phyloP scores from a whole-genome alignment of 768 basidiomycete species.

The Tremella yokohamensis region DNA sequence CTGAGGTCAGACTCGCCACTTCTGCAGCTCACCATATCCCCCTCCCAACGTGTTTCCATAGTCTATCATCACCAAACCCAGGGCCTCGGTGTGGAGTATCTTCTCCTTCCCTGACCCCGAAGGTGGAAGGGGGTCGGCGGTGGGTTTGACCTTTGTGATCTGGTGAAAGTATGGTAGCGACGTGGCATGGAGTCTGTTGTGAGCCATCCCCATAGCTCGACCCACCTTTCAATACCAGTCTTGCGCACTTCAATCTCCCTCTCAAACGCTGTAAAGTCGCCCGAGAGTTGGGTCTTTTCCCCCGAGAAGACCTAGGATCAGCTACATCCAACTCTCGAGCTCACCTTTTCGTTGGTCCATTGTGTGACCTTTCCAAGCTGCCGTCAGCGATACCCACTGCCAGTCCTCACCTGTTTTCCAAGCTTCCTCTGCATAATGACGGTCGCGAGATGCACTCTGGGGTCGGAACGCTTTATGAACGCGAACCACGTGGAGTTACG shows the following conservation, averaged over 20 bases:
- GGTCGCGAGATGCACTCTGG: not conserved
- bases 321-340: not conserved
- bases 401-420: not conserved
- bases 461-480: not conserved
- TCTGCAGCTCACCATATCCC: slow-evolving; percentile 56
- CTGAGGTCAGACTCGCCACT: slow-evolving; percentile 61
- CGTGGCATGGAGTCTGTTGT: slow-evolving; percentile 64
- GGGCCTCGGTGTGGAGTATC: slow-evolving; percentile 68
- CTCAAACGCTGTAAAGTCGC: slow-evolving; percentile 77
- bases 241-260: slow-evolving; percentile 76
- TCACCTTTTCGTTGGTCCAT: slow-evolving; percentile 46
- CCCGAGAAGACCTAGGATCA: slow-evolving; percentile 65
- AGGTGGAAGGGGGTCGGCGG: slow-evolving; percentile 58
- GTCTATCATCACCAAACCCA: slow-evolving; percentile 80
- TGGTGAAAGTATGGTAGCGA: slow-evolving; percentile 67
- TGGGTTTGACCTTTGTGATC: slow-evolving; percentile 68
- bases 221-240: slow-evolving; percentile 69
- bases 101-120: slow-evolving; percentile 60
- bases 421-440: slow-evolving; percentile 1
- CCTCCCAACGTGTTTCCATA: slow-evolving; percentile 79
- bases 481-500: slow-evolving; percentile 2
- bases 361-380: slow-evolving; percentile 47
- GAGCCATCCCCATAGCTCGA: slow-evolving; percentile 9
- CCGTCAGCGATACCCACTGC: not conserved
- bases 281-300: slow-evolving; percentile 72